Base-by-base conservation (phyloP, 1,139 yeast genomes). In the Candida glucosophila region DNA sequence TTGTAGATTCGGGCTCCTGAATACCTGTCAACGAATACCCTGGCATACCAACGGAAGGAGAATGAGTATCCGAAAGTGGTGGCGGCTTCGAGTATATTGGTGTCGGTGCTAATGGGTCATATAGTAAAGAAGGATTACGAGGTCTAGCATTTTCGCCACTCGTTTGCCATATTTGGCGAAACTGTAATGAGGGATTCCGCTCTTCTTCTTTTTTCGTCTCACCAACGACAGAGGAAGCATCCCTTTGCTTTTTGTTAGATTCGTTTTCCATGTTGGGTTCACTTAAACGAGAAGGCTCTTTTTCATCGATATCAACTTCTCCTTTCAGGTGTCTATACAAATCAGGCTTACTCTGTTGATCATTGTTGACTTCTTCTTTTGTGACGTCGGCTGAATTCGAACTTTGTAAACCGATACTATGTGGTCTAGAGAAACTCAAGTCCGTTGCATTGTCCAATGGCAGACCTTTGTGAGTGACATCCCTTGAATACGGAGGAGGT, bases 81-180 rank as follows among this genome's bases (percentile, higher is more conserved):
- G 21, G 21, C 12, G 22, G 12, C 6, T 18, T 19, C 4, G 28
- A 8, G 9, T 29, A 29, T 3, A 32, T 23, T 6, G 49, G 48
- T 19, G 40, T 49, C 5, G 59, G 57, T 2, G 60, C 61, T 29
- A 59, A 46, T 2, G 67, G 67, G 32, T 59, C 67, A 30, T 40
- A 58, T 22, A 55, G 35, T 15, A 58, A 36, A 11, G 62, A 55
- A 5, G 63, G 63, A 33, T 57, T 53, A 30, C 67, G 39, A 10
- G 48, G 58, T 20, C 52, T 34, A 8, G 39, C 23, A 8, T 34
- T 19, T 5, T 25, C 36, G 10, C 35, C 28, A 9, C 36, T 23
- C 24, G 37, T 40, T 25, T 54, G 58, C 66, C 67, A 60, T 13
- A 61, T 58, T 34, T 60, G 58, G 25, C 67, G 40, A 37, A 61